Evolutionary conservation across 169 alveolate species (phyloP).

Genomic region (Plasmodium coatneyi): DNA sequence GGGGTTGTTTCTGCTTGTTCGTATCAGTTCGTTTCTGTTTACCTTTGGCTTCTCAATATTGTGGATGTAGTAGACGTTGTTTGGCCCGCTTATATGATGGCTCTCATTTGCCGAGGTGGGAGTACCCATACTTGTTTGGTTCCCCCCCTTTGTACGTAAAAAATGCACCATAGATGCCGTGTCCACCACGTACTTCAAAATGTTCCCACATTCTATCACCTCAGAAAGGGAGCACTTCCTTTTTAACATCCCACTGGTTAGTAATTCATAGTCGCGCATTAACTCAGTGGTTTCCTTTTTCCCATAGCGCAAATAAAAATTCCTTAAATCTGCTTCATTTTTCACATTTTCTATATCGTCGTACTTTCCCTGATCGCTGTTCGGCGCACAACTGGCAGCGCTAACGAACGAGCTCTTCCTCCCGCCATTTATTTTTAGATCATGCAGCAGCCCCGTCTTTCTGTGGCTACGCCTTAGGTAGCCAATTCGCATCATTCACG

Average conservation of each 20-base stretch:
- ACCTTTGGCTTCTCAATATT: slow-evolving; percentile 37
- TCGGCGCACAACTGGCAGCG: neutral
- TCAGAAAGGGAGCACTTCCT: slow-evolving; percentile 15
- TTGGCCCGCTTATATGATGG: neutral
- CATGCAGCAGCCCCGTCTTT: neutral
- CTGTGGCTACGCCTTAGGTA: neutral
- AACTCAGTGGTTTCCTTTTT: neutral
- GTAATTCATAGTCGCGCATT: slow-evolving; percentile 12
- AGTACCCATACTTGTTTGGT: neutral
- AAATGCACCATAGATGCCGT: slow-evolving; percentile 11
- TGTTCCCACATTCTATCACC: slow-evolving; percentile 13
- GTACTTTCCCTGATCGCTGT: neutral
- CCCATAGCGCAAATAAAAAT: slow-evolving; percentile 4
- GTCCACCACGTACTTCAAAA: slow-evolving; percentile 16
- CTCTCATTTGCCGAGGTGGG: neutral
- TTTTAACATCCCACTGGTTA: slow-evolving; percentile 11
- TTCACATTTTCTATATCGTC: slow-evolving; percentile 25
- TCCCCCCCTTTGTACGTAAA: neutral
- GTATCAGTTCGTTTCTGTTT: slow-evolving; percentile 40
- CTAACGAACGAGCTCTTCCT: neutral
- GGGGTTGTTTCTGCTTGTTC: neutral
- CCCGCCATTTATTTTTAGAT: neutral
- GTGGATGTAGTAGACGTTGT: slow-evolving; percentile 52
- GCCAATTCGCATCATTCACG: neutral
- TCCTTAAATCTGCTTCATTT: slow-evolving; percentile 14